Base-by-base conservation (phyloP, 257 asterid genomes). In the Gentiana dahurica region DNA sequence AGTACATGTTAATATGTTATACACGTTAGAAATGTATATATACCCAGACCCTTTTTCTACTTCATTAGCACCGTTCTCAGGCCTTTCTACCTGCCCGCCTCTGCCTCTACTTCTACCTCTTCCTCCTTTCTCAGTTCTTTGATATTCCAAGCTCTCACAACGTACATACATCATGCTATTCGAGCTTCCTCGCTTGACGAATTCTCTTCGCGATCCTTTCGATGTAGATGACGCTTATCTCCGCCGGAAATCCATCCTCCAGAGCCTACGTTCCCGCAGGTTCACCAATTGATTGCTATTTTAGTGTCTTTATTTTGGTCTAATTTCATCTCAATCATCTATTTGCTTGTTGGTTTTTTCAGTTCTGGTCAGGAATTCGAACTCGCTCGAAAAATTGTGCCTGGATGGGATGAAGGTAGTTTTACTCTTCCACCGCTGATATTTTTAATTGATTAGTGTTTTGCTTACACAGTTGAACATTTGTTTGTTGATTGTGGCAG, bases 221-320 rank as follows among this genome's bases (percentile, higher is more conserved):
- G 96, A 91, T 58, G 78, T 79, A 55, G 98, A 91, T 80, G 86
- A 85, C 77, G 96, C 97, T 9, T 91, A 83, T 74, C 86, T 91
- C 58, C 77, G 62, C 43, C 84, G 98, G 13, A 85, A 81, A 77
- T 49, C 80, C 69, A 78, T 79, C 59, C 87, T 91, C 59, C 83
- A 72, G 68, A 70, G 58, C 70, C 79, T 81, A 66, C 71, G 65
- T 57, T 72, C 72, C 58, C 68, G 71, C 47, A 77, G 92, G 98
- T 84, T 50, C 43, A 57, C 24, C 33, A 4, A 34, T 41, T 34
- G 37, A 5, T 3, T 51, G 15, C 35, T 3, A 15, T 8, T 35
- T 7, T 36, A 53, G 49, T 58, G 37, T 36, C 36, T 8, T 8
- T 32, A 41, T 15, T 12, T 60, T 6, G 46, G 46, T 41, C 33